Evolutionary conservation across 2,329 filamentous ascomycete species (phyloP).

Genomic region (Fusarium penzigii): DNA sequence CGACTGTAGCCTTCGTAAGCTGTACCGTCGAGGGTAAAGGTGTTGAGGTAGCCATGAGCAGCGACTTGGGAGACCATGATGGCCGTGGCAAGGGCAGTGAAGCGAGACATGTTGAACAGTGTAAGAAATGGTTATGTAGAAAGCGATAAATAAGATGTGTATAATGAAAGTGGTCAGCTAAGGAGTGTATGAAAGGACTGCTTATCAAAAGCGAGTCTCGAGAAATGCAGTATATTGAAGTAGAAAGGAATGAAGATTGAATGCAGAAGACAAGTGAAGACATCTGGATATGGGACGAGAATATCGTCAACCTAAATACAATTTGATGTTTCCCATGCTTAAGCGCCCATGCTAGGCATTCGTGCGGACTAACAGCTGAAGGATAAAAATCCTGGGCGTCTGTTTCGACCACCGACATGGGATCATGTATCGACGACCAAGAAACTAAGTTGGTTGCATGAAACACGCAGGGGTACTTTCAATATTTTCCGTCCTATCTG

Average conservation of each 20-base stretch:
- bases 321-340: neutral
- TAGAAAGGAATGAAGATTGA: neutral
- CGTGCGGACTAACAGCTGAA: neutral
- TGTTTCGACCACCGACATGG: neutral
- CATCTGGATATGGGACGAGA: neutral
- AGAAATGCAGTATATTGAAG: neutral
- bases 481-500: neutral
- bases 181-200: neutral
- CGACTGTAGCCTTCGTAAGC: conserved; percentile 35
- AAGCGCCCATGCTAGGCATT: neutral
- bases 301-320: neutral
- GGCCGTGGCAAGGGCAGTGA: conserved; percentile 8
- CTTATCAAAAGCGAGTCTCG: neutral
- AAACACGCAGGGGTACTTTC: neutral
- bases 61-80: conserved; percentile 22
- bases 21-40: conserved; percentile 31
- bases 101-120: conserved; percentile 20
- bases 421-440: neutral
- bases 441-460: neutral
- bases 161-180: neutral
- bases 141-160: neutral
- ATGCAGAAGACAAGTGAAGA: neutral
- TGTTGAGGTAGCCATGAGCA: conserved; percentile 28
- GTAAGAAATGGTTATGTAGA: neutral
- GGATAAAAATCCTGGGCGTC: neutral